A percentile compares a stretch with the other conserved stretches of the same genome.
These are phyloP conservation scores for Saccharum hybrid DNA, from an alignment of 202 grass and related monocot genomes.

Conservation along the genomic window DNA sequence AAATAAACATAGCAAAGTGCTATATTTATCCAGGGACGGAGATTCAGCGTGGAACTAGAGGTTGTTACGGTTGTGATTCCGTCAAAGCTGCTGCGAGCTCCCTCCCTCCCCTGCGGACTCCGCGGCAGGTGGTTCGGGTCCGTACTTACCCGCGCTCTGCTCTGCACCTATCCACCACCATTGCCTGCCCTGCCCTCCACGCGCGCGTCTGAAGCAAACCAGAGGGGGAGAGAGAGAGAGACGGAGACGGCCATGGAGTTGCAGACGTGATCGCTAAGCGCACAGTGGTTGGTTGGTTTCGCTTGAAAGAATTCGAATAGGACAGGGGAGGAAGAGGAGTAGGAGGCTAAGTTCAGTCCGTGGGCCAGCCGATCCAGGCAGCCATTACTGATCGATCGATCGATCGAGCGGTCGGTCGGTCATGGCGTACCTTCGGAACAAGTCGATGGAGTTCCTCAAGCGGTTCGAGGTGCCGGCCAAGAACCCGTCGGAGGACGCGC, in stretches of 20 bases:
- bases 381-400: background rate
- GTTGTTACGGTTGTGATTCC: slow-evolving; percentile 14
- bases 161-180: background rate
- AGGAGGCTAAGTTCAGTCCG: background rate
- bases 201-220: background rate
- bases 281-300: no score
- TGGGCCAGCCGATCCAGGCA: no score
- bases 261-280: background rate
- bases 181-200: background rate
- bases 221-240: background rate
- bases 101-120: slow-evolving; percentile 1
- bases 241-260: slow-evolving; percentile 3
- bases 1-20: background rate
- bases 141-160: background rate
- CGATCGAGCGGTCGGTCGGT: background rate
- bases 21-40: slow-evolving; percentile 19
- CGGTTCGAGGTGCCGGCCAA: slow-evolving; percentile 82
- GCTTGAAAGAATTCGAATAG: no score
- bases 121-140: slow-evolving; percentile 14
- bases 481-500: slow-evolving; percentile 86
- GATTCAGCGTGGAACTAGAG: background rate
- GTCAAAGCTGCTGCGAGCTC: slow-evolving; percentile 28
- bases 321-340: no score
- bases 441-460: slow-evolving; percentile 73
- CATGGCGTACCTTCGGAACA: slow-evolving; percentile 62